Evolutionary conservation across 2,329 filamentous ascomycete species (phyloP).

Genomic region (Neofusicoccum ribis): DNA sequence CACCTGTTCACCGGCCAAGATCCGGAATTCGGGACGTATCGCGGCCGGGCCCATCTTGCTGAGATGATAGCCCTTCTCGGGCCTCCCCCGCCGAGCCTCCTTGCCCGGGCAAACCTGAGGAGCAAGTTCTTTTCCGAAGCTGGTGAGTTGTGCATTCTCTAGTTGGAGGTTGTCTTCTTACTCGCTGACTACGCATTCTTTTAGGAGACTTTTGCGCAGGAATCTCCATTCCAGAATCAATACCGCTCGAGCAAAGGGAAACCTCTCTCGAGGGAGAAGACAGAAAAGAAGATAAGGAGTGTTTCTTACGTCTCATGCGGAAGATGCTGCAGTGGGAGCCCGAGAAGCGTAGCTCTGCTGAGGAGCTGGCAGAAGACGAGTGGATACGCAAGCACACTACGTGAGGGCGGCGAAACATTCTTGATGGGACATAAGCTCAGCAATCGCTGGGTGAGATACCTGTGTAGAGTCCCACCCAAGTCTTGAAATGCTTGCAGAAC

Average conservation of each 20-base stretch:
- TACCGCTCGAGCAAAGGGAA: constrained; percentile 24
- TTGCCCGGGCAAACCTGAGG: constrained; percentile 21
- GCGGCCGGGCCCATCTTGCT: constrained; percentile 30
- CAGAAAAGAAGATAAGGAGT: constrained; percentile 28
- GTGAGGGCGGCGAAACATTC: not conserved
- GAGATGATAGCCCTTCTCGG: constrained; percentile 29
- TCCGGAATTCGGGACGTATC: constrained; percentile 25
- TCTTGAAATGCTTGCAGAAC: no score
- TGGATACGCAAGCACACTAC: constrained; percentile 22
- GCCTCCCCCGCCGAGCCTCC: constrained; percentile 24
- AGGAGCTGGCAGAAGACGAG: constrained; percentile 28
- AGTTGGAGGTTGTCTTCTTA: no score
- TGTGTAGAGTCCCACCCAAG: not conserved
- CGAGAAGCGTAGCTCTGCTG: constrained; percentile 30
- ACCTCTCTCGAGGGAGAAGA: constrained; percentile 26
- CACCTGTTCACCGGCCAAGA: no score
- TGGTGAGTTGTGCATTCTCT: constrained; percentile 19
- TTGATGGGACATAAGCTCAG: not conserved
- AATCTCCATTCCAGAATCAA: constrained; percentile 21
- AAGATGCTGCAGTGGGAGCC: constrained; percentile 40
- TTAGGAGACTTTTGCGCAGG: constrained; percentile 8
- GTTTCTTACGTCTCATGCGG: constrained; percentile 34
- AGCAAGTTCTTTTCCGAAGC: constrained; percentile 24
- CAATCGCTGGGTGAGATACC: not conserved
- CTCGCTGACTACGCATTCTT: not conserved